Evolutionary conservation across 768 basidiomycete genomes (phyloP).

Genomic region (Amanita pseudoporphyria): DNA sequence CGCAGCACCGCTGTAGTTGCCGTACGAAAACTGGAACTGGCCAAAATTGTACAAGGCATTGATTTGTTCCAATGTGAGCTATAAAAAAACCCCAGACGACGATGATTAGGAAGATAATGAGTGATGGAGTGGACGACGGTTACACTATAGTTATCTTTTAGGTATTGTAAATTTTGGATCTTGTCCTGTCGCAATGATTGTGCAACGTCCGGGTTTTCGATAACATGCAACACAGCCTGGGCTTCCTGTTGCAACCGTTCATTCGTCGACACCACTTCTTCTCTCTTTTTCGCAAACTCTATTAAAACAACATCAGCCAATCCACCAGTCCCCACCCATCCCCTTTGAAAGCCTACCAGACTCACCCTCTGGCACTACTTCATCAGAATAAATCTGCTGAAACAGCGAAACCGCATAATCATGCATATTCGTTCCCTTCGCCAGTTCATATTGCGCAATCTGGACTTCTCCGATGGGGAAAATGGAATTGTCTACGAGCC

Average conservation of each 20-base stretch:
- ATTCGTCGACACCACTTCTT: constrained; percentile 74
- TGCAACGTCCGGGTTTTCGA: constrained; percentile 94
- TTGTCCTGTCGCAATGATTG: constrained; percentile 93
- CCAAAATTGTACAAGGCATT: constrained; percentile 96
- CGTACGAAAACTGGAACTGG: constrained; percentile 98
- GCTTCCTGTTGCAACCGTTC: constrained; percentile 85
- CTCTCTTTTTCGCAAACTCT: constrained; percentile 84
- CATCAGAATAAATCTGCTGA: constrained; percentile 64
- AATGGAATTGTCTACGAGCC: constrained; percentile 65
- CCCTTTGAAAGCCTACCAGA: no score
- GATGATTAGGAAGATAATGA: background rate
- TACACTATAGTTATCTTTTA: constrained; percentile 89
- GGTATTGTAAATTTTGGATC: constrained; percentile 89
- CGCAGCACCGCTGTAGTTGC: constrained; percentile 92
- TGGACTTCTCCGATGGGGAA: constrained; percentile 77
- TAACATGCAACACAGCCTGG: constrained; percentile 88
- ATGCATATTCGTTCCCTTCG: constrained; percentile 97
- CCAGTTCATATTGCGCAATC: constrained; percentile 93
- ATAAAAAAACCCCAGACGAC: constrained; percentile 1
- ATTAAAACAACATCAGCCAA: constrained; percentile 3
- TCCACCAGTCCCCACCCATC: background rate
- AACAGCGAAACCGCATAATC: constrained; percentile 84
- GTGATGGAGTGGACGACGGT: constrained; percentile 19
- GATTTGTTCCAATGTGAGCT: constrained; percentile 95
- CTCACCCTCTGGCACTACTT: constrained; percentile 61